Conservation (phyloP, 2,329 filamentous ascomycete species). For the Phyllosticta citrichinensis region DNA sequence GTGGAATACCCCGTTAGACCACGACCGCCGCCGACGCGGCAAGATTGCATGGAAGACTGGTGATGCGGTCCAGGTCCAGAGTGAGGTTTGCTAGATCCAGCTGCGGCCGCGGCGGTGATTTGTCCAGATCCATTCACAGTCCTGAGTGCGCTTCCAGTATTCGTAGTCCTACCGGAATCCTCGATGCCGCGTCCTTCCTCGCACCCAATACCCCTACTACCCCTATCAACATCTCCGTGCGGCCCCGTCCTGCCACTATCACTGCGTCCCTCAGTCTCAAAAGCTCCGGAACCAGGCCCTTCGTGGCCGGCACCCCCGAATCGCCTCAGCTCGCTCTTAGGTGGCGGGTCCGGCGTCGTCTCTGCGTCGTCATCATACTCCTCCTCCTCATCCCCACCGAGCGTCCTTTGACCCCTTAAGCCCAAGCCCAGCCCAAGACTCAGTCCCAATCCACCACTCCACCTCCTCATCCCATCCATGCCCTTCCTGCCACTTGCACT, state of each 20-base stretch:
- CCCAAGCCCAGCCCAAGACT: background rate
- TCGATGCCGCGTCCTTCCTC: background rate
- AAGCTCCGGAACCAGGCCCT: background rate
- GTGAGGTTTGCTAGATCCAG: background rate
- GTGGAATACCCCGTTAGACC: background rate
- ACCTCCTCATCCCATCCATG: background rate
- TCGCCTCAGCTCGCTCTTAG: background rate
- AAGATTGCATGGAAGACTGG: too few relatives aligned
- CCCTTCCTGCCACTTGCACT: too few relatives aligned
- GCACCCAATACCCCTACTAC: background rate
- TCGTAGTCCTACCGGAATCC: background rate
- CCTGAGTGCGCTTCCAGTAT: background rate
- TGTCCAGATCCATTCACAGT: background rate
- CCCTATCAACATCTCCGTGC: background rate
- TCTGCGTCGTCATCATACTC: background rate
- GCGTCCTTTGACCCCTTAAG: background rate
- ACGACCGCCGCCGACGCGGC: too few relatives aligned
- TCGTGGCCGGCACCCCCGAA: background rate
- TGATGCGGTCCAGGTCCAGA: too few relatives aligned
- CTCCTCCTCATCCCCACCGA: background rate
- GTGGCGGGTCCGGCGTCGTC: background rate
- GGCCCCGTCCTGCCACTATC: background rate
- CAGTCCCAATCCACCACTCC: background rate
- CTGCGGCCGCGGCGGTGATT: background rate
- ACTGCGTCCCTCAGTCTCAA: background rate